Percentiles rank a stretch among this genome's conserved stretches.
Evolutionary conservation across 75 land plant species (phyloP).

Genomic region (Cupressus sempervirens): DNA sequence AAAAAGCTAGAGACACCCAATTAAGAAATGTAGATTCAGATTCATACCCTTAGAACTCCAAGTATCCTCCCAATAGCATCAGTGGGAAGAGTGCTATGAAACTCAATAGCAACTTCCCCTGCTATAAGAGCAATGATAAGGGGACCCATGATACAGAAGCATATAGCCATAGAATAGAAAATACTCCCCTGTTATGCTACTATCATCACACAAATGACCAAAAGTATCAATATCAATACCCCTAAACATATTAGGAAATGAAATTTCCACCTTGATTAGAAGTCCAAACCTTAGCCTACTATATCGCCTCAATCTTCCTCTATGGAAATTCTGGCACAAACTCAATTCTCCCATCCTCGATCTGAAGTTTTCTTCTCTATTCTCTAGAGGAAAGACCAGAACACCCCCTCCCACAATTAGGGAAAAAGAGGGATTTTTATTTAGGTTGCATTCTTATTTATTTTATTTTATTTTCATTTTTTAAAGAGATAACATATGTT

Average conservation of each 20-base stretch:
- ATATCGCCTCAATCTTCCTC: conserved; percentile 68
- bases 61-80: conserved; percentile 65
- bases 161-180: conserved; percentile 95
- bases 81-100: conserved; percentile 63
- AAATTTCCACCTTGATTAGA: conserved; percentile 87
- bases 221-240: conserved; percentile 80
- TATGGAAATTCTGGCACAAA: conserved; percentile 79
- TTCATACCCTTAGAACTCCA: conserved; percentile 44
- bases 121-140: conserved; percentile 92
- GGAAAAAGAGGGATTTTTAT: no score
- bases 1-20: neutral
- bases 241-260: conserved; percentile 85
- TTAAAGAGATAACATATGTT: no score
- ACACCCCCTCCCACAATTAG: no score
- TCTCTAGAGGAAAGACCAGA: no score
- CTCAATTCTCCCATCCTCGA: conserved; percentile 49
- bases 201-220: conserved; percentile 74
- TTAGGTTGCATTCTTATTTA: no score
- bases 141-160: conserved; percentile 84
- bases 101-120: conserved; percentile 83
- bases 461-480: no score
- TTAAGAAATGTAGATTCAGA: neutral
- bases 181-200: conserved; percentile 72
- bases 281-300: conserved; percentile 86
- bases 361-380: no score